Evolutionary conservation across 1,284 basidiomycete genomes (phyloP).

Genomic region (Agaricales sp.): DNA sequence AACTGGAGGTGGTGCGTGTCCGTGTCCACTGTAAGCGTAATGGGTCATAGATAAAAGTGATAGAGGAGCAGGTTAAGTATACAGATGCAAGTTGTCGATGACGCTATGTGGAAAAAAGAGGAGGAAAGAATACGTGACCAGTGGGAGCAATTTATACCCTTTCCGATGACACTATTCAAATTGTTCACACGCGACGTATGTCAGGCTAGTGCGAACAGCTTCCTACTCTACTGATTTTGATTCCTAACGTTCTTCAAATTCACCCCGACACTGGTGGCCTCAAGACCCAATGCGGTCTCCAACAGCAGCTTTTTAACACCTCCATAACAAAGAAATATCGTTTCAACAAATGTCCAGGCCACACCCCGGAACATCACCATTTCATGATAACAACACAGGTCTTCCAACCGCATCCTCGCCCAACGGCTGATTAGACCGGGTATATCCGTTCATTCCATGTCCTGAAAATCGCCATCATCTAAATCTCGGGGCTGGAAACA

Average conservation of each 20-base stretch:
- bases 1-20: too few relatives aligned
- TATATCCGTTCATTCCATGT: conserved; percentile 39
- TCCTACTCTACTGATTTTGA: not conserved
- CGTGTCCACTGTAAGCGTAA: too few relatives aligned
- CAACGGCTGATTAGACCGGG: too few relatives aligned
- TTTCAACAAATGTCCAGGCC: too few relatives aligned
- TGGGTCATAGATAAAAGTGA: too few relatives aligned
- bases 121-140: not conserved
- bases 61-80: too few relatives aligned
- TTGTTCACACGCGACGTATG: too few relatives aligned
- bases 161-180: not conserved
- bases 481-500: conserved; percentile 65
- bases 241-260: not conserved
- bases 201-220: not conserved
- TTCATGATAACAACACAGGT: too few relatives aligned
- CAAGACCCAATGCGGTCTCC: not conserved
- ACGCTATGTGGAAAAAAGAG: not conserved
- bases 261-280: not conserved
- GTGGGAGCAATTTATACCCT: not conserved
- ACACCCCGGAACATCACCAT: too few relatives aligned
- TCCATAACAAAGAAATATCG: too few relatives aligned
- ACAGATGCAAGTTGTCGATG: not conserved
- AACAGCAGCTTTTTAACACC: too few relatives aligned
- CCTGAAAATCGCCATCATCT: conserved; percentile 80
- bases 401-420: too few relatives aligned